Evolutionary conservation across 106 monocot genomes (phyloP), one percentile per base, ranked within the genome.

Genomic region (Narthecium ossifragum): DNA sequence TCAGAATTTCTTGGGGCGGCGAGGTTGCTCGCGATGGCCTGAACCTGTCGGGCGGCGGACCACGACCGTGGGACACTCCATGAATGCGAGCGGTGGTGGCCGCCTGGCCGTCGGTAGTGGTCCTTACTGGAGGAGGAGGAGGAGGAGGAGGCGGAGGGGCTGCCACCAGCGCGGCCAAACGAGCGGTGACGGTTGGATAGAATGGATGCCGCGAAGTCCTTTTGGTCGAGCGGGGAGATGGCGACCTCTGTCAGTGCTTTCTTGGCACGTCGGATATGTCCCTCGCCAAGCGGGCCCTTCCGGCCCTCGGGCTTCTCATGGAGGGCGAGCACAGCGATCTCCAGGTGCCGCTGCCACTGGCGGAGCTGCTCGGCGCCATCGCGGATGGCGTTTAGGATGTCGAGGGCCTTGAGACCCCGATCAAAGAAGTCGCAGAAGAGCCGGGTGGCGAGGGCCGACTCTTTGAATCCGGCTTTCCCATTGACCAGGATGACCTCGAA

Each of bases 341-440:
- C 75, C 49, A 78, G 68, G 49, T 72, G 86, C 39, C 45, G 37
- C 37, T 56, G 59, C 82, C 82, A 86, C 65, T 56, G 68, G 15
- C 82, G 78, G 39, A 86, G 40, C 66, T 72, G 86, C 26, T 78
- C 78, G 65, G 78, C 38, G 11, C 71, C 84, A 31, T 84, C 84
- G 28, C 78, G 78, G 39, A 86, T 36, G 41, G 86, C 86, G 55
- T 81, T 86, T 71, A 78, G 82, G 59, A 86, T 48, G 18, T 86
- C 86, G 55, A 86, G 82, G 8, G 82, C 77, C 61, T 81, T 82
- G 31, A 86, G 78, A 28, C 60, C 63, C 22, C 82, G 78, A 14
- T 82, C 86, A 63, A 75, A 78, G 78, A 78, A 82, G 70, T 86
- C 86, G 22, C 34, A 9, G 41, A 82, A 21, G 24, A 73, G 31